These are phyloP conservation scores for Neocatenulostroma microsporum DNA, from an alignment of 2,329 filamentous ascomycete species.

Conservation along the genomic window DNA sequence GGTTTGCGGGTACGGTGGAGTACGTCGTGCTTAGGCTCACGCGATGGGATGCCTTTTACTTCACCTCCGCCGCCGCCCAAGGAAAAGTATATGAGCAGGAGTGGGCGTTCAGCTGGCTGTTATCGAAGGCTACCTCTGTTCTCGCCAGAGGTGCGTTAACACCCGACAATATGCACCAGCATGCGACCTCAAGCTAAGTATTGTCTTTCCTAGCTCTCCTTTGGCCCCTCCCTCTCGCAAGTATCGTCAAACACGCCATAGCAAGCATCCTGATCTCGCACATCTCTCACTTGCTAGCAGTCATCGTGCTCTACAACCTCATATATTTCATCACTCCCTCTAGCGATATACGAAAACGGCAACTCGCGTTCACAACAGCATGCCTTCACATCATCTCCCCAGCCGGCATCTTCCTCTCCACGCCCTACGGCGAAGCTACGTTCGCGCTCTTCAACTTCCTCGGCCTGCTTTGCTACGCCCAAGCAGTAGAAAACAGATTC, in stretches of 20 bases:
- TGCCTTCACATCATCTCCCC: constrained; percentile 76
- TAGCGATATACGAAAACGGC: constrained; percentile 23
- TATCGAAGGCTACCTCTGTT: constrained; percentile 40
- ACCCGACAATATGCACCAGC: constrained; percentile 31
- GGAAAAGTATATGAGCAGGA: constrained; percentile 73
- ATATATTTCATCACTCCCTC: constrained; percentile 48
- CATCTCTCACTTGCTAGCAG: constrained; percentile 66
- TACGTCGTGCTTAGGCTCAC: constrained; percentile 52
- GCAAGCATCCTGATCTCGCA: constrained; percentile 63
- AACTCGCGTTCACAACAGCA: constrained; percentile 60
- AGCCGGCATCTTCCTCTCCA: constrained; percentile 79
- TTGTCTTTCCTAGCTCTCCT: constrained; percentile 16
- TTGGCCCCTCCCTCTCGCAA: constrained; percentile 9
- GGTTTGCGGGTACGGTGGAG: constrained; percentile 18
- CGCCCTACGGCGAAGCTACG: constrained; percentile 73
- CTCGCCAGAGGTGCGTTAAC: constrained; percentile 35
- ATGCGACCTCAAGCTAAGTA: constrained; percentile 22
- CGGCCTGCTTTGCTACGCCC: constrained; percentile 63
- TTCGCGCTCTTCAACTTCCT: constrained; percentile 71
- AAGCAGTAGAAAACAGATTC: constrained; percentile 26
- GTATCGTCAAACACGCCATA: constrained; percentile 33
- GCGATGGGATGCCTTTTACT: constrained; percentile 79
- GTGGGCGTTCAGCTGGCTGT: constrained; percentile 68
- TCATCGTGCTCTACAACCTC: constrained; percentile 62
- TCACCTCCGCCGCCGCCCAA: constrained; percentile 52